Evolutionary conservation across 495 filamentous ascomycete genomes (phyloP).

Genomic region (Cercophora scortea): DNA sequence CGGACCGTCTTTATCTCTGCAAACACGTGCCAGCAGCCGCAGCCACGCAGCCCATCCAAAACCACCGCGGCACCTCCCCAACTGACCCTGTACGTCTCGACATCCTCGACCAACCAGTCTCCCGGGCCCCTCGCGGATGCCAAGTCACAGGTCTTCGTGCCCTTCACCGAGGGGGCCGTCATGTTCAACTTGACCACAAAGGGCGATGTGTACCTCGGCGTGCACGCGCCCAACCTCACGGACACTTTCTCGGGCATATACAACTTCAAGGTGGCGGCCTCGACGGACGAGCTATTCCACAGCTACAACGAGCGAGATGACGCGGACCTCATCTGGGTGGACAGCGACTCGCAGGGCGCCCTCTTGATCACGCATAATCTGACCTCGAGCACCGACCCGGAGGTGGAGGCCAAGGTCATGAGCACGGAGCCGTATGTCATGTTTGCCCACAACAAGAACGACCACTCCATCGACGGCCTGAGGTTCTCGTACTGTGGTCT

Average conservation of each 20-base stretch:
- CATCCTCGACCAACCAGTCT: slow-evolving; percentile 49
- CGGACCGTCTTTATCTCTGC: slow-evolving; percentile 67
- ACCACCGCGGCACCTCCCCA: slow-evolving; percentile 50
- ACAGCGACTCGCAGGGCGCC: slow-evolving; percentile 70
- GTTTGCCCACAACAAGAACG: slow-evolving; percentile 63
- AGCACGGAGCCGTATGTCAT: slow-evolving; percentile 61
- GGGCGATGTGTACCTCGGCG: slow-evolving; percentile 62
- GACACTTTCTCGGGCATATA: slow-evolving; percentile 50
- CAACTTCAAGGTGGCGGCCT: slow-evolving; percentile 75
- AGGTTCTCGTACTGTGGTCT: slow-evolving; percentile 70
- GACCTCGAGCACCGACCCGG: slow-evolving; percentile 30
- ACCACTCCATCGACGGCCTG: slow-evolving; percentile 55
- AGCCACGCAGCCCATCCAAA: slow-evolving; percentile 30
- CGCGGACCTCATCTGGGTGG: slow-evolving; percentile 58
- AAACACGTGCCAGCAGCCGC: slow-evolving; percentile 72
- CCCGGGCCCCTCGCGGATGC: slow-evolving; percentile 55
- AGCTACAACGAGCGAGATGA: slow-evolving; percentile 37
- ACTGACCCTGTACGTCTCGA: slow-evolving; percentile 72
- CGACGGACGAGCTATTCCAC: slow-evolving; percentile 67
- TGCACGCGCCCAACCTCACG: slow-evolving; percentile 58
- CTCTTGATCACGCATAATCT: slow-evolving; percentile 71
- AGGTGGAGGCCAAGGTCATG: slow-evolving; percentile 47
- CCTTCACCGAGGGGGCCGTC: slow-evolving; percentile 52
- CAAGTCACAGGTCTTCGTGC: slow-evolving; percentile 32
- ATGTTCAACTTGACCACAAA: slow-evolving; percentile 45